A percentile compares a stretch with the other conserved stretches of the same genome.
phyloP scores from a whole-genome alignment of 2,329 filamentous ascomycete genomes.

The Apiospora kogelbergensis region DNA sequence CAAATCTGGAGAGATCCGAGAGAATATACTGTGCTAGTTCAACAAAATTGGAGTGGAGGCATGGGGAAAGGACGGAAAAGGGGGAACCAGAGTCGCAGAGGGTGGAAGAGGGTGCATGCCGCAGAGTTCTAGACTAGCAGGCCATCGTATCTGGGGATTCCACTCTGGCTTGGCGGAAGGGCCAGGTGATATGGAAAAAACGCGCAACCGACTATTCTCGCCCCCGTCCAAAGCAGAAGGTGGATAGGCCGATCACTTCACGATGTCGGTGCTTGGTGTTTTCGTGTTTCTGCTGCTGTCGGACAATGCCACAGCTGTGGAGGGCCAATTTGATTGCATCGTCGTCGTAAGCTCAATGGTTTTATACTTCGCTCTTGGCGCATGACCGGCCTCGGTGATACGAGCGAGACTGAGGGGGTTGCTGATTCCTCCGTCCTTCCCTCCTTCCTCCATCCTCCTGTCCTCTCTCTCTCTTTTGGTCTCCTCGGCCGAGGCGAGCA shows the following conservation, averaged over 20 bases:
- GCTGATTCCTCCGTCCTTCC: not conserved
- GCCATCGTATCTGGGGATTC: not conserved
- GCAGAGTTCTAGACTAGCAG: slow-evolving; percentile 1
- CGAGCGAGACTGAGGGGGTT: not conserved
- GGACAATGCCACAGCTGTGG: no score
- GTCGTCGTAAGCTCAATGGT: not conserved
- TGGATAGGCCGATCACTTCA: slow-evolving; percentile 4
- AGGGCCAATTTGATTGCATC: not conserved
- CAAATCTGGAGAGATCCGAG: not conserved
- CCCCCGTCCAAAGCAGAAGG: not conserved
- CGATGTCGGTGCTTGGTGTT: not conserved
- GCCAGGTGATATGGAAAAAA: not conserved
- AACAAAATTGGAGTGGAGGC: not conserved
- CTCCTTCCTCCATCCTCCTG: no score
- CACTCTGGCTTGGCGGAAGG: not conserved
- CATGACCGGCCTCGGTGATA: not conserved
- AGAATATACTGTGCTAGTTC: not conserved
- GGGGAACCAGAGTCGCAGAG: no score
- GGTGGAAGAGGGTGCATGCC: not conserved
- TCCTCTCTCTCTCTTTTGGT: not conserved
- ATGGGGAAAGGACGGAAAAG: not conserved
- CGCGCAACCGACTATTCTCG: slow-evolving; percentile 5
- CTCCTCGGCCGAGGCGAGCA: not conserved
- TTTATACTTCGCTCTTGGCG: not conserved
- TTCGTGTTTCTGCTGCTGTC: not conserved